Evolutionary conservation across 2,329 filamentous ascomycete genomes (phyloP).

Genomic region (Alternaria hordeiaustralica): DNA sequence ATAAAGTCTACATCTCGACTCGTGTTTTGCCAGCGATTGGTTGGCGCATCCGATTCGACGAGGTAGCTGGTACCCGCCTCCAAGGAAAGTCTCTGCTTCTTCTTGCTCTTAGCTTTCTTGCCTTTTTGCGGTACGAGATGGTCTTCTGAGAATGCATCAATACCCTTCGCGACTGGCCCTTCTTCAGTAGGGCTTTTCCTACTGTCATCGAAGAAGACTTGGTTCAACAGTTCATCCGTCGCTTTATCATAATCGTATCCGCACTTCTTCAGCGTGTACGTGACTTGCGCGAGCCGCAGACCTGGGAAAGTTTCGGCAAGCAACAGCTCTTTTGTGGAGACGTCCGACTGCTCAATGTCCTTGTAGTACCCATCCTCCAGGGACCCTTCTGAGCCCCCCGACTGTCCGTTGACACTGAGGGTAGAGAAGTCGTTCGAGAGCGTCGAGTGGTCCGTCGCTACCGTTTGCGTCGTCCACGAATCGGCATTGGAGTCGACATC

Average conservation of each 20-base stretch:
- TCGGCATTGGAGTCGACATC: constrained; percentile 46
- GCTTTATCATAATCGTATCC: constrained; percentile 71
- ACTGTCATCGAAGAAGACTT: constrained; percentile 76
- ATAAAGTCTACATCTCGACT: constrained; percentile 68
- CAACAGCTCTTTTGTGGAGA: constrained; percentile 67
- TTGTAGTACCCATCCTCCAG: constrained; percentile 41
- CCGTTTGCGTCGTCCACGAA: constrained; percentile 51
- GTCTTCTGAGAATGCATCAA: constrained; percentile 79
- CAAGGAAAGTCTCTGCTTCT: constrained; percentile 38
- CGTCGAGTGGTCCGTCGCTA: constrained; percentile 59
- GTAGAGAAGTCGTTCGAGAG: constrained; percentile 55
- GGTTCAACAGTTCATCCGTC: constrained; percentile 81
- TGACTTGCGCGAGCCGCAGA: constrained; percentile 70
- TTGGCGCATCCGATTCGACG: constrained; percentile 28
- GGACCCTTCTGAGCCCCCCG: constrained; percentile 30
- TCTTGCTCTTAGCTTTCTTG: constrained; percentile 55
- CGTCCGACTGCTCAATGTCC: constrained; percentile 54
- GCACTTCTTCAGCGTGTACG: constrained; percentile 70
- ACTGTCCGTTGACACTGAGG: constrained; percentile 35
- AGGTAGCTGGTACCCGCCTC: constrained; percentile 26
- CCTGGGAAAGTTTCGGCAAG: constrained; percentile 75
- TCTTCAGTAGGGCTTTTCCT: constrained; percentile 56
- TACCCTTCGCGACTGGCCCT: constrained; percentile 64
- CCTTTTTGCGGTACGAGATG: constrained; percentile 53
- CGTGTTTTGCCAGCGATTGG: constrained; percentile 66